phyloP scores from a whole-genome alignment of 2,329 filamentous ascomycete species.

The Epichloe hybrida region DNA sequence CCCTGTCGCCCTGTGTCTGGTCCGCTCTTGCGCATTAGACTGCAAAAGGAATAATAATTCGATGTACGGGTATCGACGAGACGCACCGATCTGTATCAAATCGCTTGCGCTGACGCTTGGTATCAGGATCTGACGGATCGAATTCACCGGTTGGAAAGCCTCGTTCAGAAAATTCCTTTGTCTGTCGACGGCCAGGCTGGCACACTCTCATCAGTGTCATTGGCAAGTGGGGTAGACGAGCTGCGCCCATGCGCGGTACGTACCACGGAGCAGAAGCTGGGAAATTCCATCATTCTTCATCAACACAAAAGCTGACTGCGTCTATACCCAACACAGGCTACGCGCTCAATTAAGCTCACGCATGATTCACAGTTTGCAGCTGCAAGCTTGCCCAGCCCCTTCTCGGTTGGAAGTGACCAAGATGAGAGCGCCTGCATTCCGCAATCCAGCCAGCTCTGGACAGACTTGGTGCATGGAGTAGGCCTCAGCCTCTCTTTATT shows the following conservation, averaged over 20 bases:
- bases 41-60: background rate
- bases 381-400: background rate
- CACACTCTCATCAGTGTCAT: background rate
- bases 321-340: background rate
- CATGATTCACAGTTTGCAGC: background rate
- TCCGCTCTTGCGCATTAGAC: background rate
- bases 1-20: background rate
- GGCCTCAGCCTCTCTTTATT: background rate
- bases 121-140: conserved; percentile 5
- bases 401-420: background rate
- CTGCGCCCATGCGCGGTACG: too few relatives aligned
- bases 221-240: too few relatives aligned
- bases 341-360: background rate
- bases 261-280: background rate
- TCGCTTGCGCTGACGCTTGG: background rate
- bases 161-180: conserved; percentile 2
- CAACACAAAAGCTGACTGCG: background rate
- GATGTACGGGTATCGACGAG: background rate
- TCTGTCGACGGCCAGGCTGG: background rate
- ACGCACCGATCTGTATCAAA: background rate
- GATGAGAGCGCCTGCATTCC: background rate
- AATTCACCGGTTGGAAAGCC: conserved; percentile 4
- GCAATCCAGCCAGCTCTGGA: background rate
- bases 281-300: too few relatives aligned
- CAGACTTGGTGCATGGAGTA: background rate